Percentiles rank a stretch among this genome's conserved stretches.
Evolutionary conservation across 768 basidiomycete species (phyloP).

Genomic region (Collybia mongolica): DNA sequence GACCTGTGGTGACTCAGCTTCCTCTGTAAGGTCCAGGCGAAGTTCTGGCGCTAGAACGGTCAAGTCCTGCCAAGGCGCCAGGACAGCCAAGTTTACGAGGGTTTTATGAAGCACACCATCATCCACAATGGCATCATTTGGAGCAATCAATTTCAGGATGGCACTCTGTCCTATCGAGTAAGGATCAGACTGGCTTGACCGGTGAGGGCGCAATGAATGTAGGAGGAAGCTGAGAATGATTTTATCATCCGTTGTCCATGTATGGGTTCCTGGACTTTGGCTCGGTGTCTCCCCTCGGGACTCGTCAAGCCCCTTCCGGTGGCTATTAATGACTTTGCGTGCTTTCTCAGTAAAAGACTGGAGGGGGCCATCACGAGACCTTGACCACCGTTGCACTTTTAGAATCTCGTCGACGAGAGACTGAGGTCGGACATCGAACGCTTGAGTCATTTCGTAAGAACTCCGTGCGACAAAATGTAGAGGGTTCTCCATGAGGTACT

Average conservation of each 20-base stretch:
- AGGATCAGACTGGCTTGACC: slow-evolving; percentile 59
- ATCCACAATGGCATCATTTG: slow-evolving; percentile 28
- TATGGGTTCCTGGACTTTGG: slow-evolving; percentile 22
- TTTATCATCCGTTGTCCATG: slow-evolving; percentile 54
- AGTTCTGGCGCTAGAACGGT: slow-evolving; percentile 37
- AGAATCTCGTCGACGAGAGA: slow-evolving; percentile 52
- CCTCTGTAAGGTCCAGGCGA: slow-evolving; percentile 31
- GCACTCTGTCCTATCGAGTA: slow-evolving; percentile 49
- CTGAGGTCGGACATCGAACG: slow-evolving; percentile 63
- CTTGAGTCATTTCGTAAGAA: slow-evolving; percentile 45
- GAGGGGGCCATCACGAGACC: slow-evolving; percentile 36
- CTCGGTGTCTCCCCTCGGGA: slow-evolving; percentile 31
- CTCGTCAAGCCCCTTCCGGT: slow-evolving; percentile 23
- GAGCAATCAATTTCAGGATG: slow-evolving; percentile 58
- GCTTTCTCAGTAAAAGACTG: slow-evolving; percentile 53
- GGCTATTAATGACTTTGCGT: slow-evolving; percentile 33
- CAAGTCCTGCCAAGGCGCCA: slow-evolving; percentile 81
- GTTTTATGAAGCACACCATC: slow-evolving; percentile 41
- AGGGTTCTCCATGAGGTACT: slow-evolving; percentile 56
- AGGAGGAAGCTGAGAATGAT: slow-evolving; percentile 59
- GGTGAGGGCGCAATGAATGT: slow-evolving; percentile 47
- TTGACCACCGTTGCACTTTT: slow-evolving; percentile 47
- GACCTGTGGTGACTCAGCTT: slow-evolving; percentile 20
- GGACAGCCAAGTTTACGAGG: slow-evolving; percentile 69
- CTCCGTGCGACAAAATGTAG: slow-evolving; percentile 52